A percentile compares a stretch with the other conserved stretches of the same genome.
phyloP scores from a whole-genome alignment of 768 basidiomycete species.

The Naganishia randhawae region DNA sequence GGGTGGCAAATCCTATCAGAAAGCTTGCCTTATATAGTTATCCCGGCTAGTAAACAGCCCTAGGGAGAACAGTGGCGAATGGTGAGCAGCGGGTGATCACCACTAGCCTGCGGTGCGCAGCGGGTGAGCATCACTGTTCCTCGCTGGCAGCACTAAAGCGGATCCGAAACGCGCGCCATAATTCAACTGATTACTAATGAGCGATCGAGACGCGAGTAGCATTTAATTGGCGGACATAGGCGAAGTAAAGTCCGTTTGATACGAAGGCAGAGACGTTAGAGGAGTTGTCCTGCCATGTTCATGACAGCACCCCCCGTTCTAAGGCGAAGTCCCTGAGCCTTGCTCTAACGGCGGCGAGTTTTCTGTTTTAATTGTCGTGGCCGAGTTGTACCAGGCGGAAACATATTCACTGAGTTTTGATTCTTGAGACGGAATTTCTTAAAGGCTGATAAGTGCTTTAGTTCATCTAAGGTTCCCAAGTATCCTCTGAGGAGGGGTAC shows the following conservation, averaged over 20 bases:
- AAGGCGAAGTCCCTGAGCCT: constrained; percentile 21
- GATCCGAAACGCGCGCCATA: too few species aligned
- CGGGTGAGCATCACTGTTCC: too few species aligned
- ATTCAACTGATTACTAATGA: too few species aligned
- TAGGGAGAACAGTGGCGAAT: not conserved
- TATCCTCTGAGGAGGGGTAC: constrained; percentile 9
- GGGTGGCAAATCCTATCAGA: too few species aligned
- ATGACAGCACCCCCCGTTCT: constrained; percentile 22
- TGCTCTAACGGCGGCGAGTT: not conserved
- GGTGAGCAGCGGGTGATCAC: too few species aligned
- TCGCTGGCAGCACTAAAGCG: too few species aligned
- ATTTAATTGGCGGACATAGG: too few species aligned
- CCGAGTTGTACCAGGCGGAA: not conserved
- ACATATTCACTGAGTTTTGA: not conserved
- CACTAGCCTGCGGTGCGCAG: too few species aligned
- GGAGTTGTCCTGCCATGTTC: constrained; percentile 1
- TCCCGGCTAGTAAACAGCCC: not conserved
- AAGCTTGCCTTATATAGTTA: too few species aligned
- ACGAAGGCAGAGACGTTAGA: too few species aligned
- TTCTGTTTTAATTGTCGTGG: not conserved
- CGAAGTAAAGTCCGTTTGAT: too few species aligned
- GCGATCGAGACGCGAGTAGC: too few species aligned
- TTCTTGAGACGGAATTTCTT: not conserved
- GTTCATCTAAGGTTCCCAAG: constrained; percentile 5
- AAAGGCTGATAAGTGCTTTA: constrained; percentile 5